Conservation (phyloP, 129 eudicot genomes). For the Ambrosia artemisiifolia region DNA sequence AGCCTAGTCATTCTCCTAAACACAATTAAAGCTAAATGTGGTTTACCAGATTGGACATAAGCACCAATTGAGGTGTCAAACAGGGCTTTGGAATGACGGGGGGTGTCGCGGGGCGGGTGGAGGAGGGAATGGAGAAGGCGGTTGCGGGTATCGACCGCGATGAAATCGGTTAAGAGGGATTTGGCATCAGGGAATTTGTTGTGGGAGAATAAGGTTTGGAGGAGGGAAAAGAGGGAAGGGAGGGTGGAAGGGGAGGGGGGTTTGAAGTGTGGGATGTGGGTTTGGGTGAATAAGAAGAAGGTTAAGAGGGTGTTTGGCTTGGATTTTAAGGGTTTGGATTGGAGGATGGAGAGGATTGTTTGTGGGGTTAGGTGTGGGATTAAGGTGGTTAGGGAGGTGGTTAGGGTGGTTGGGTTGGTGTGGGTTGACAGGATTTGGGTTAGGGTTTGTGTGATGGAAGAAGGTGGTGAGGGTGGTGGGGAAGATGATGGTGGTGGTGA, state of each 20-base stretch:
- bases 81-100: constrained; percentile 49
- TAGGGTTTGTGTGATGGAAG: constrained; percentile 39
- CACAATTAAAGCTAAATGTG: constrained; percentile 51
- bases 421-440: constrained; percentile 29
- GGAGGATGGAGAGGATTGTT: constrained; percentile 47
- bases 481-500: neutral
- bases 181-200: constrained; percentile 80
- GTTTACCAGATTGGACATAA: constrained; percentile 47
- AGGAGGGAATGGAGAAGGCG: constrained; percentile 53
- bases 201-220: constrained; percentile 53
- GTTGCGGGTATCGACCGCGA: constrained; percentile 46
- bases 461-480: constrained; percentile 24
- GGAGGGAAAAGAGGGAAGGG: constrained; percentile 52
- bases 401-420: constrained; percentile 8
- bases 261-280: constrained; percentile 20
- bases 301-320: constrained; percentile 24
- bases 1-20: constrained; percentile 71
- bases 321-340: constrained; percentile 32
- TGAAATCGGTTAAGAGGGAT: constrained; percentile 47
- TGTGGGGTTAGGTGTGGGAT: constrained; percentile 55
- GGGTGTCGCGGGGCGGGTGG: constrained; percentile 43
- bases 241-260: constrained; percentile 29
- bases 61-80: constrained; percentile 63
- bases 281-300: constrained; percentile 43
- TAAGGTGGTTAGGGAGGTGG: constrained; percentile 31